Evolutionary conservation across 164 flowering plant species (phyloP).

Genomic region (Macadamia tetraphylla): DNA sequence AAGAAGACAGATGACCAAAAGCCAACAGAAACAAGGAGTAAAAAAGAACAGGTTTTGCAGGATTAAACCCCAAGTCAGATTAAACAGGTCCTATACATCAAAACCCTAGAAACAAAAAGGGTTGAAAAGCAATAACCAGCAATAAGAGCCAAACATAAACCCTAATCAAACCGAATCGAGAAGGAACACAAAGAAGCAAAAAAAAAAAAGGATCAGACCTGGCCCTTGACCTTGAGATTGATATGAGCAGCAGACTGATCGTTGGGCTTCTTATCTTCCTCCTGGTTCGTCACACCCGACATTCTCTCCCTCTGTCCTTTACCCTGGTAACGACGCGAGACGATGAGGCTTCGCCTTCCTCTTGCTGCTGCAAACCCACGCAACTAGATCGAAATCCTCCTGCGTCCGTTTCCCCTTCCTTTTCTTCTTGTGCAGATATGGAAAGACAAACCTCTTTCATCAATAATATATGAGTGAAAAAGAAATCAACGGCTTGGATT

Average conservation of each 20-base stretch:
- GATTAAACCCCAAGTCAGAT: no score
- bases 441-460: no score
- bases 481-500: no score
- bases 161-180: no score
- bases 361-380: constrained; percentile 5
- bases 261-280: constrained; percentile 52
- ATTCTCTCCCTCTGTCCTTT: constrained; percentile 3
- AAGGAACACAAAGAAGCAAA: background rate
- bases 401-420: no score
- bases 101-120: no score
- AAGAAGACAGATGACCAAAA: background rate
- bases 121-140: no score
- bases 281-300: constrained; percentile 26
- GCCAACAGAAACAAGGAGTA: background rate
- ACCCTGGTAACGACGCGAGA: background rate
- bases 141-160: no score
- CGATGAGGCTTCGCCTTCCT: background rate
- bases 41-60: no score
- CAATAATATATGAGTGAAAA: no score
- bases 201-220: constrained; percentile 29
- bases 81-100: no score
- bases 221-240: constrained; percentile 57
- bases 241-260: constrained; percentile 42
- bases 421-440: no score
- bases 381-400: background rate